Percentiles rank a stretch among this genome's conserved stretches.
Evolutionary conservation across 2,329 filamentous ascomycete species (phyloP).

Genomic region (Penicillium sp.): DNA sequence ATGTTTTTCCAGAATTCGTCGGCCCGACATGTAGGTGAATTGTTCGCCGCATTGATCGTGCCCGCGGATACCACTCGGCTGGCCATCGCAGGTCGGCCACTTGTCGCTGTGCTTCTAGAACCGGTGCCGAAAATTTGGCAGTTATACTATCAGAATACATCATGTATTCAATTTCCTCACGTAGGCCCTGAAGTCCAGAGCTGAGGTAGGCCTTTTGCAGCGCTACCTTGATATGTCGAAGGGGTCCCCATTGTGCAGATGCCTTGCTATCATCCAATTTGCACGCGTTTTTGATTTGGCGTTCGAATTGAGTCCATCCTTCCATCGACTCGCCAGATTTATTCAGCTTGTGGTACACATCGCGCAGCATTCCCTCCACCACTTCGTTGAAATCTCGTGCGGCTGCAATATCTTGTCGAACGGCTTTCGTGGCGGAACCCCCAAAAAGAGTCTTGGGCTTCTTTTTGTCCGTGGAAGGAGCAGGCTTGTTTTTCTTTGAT

Average conservation of each 20-base stretch:
- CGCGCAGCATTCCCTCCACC: constrained; percentile 28
- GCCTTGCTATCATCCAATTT: constrained; percentile 23
- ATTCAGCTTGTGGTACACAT: constrained; percentile 23
- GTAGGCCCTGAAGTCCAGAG: constrained; percentile 53
- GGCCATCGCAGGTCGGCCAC: constrained; percentile 85
- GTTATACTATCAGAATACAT: constrained; percentile 67
- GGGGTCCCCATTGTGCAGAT: constrained; percentile 17
- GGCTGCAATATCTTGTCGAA: constrained; percentile 17
- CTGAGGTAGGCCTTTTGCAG: constrained; percentile 61
- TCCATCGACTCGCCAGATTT: constrained; percentile 17
- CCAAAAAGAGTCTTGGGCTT: not conserved
- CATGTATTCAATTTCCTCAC: constrained; percentile 61
- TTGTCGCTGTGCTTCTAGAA: constrained; percentile 60
- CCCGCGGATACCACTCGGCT: constrained; percentile 86
- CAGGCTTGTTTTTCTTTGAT: constrained; percentile 13
- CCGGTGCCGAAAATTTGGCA: constrained; percentile 55
- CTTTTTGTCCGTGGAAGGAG: constrained; percentile 8
- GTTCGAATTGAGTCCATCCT: constrained; percentile 34
- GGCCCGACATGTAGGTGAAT: constrained; percentile 93
- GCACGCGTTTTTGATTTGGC: constrained; percentile 33
- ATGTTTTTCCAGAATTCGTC: constrained; percentile 98
- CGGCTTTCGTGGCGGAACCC: not conserved
- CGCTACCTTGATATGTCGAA: constrained; percentile 30
- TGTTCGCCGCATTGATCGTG: constrained; percentile 74
- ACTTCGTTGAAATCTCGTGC: constrained; percentile 29